Percentiles rank a stretch among this genome's conserved stretches.
Conservation (phyloP, 2,329 filamentous ascomycete genomes). For the Diplodia intermedia region DNA sequence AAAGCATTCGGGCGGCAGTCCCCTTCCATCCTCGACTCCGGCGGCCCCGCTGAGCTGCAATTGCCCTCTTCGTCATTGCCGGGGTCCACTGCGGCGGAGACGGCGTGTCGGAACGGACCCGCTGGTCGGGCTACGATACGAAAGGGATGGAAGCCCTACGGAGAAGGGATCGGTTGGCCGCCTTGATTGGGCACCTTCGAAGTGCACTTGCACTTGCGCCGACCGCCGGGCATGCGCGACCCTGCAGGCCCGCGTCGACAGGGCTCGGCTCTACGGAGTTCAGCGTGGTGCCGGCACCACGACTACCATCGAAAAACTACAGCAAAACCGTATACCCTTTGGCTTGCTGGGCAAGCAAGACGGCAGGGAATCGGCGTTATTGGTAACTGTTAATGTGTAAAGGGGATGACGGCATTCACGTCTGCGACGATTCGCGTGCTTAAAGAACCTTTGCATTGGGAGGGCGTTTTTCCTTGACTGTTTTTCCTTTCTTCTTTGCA, state of each 20-base stretch:
- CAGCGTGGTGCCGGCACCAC: slow-evolving; percentile 10
- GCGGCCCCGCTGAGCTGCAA: slow-evolving; percentile 14
- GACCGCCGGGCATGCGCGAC: slow-evolving; percentile 19
- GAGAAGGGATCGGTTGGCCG: slow-evolving; percentile 8
- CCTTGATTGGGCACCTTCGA: slow-evolving; percentile 9
- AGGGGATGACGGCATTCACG: slow-evolving; percentile 28
- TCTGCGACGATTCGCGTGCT: slow-evolving; percentile 26
- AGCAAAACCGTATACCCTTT: slow-evolving; percentile 13
- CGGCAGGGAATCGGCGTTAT: slow-evolving; percentile 20
- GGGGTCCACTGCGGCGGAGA: slow-evolving; percentile 23
- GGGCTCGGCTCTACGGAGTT: background rate
- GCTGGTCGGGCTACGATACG: slow-evolving; percentile 24
- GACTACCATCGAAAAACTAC: background rate
- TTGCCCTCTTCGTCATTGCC: background rate
- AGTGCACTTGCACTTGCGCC: slow-evolving; percentile 1
- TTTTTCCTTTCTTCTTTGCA: background rate
- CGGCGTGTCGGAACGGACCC: slow-evolving; percentile 18
- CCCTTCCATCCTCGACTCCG: slow-evolving; percentile 18
- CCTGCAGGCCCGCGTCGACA: background rate
- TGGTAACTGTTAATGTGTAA: slow-evolving; percentile 24
- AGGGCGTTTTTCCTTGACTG: slow-evolving; percentile 4
- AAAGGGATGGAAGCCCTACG: slow-evolving; percentile 1
- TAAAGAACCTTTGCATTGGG: slow-evolving; percentile 29
- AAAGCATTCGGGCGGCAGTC: background rate
- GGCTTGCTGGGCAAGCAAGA: slow-evolving; percentile 12